Base-by-base conservation (phyloP, 23 red algal genomes). In the Gracilaria gracilis region DNA sequence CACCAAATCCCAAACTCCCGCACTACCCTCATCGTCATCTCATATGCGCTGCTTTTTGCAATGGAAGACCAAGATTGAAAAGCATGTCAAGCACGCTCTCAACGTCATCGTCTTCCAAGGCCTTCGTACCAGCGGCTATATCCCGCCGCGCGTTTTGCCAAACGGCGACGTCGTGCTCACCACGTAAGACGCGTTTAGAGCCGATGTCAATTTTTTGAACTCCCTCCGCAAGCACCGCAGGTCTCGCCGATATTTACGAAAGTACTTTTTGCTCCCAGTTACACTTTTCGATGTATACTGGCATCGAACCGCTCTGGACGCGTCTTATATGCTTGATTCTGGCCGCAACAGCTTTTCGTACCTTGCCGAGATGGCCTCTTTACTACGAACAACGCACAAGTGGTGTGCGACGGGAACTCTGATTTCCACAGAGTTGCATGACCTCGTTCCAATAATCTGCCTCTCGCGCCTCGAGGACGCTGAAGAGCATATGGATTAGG, bases 381-480 rank as follows among this genome's bases (percentile, higher is more conserved):
- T 34, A 19, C 57, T 98, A 0, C 23, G 38, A 1, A 83, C 92
- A 38, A 54, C 50, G n/a, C 67, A 76, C 77, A 72, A 84, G 16
- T 95, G 96, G 96, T 98, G 96, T 78, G 90, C 95, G n/a, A 96
- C 88, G 13, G 96, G 96, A 21, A 98, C 96, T 23, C 96, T 93
- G 17, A 76, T 92, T 24, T 82, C 83, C 29, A 79, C 72, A 0
- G 71, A 50, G 64, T 50, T 90, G 39, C 53, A 77, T 65, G 90
- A 95, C 61, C 36, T 93, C 16, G 74, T 77, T 64, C 67, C 87
- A 4, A 82, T 98, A 29, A 2, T 98, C 0, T 44, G 64, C 14
- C 88, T 95, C 70, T 54, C 95, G 77, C 40, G 79, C 0, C 37
- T 88, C 5, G 80, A 53, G 34, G 86, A 80, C 27, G 29, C 86